Percentiles rank a stretch among this genome's conserved stretches.
Conservation (phyloP, 352 stramenopile species). For the Pythium myriotylum region DNA sequence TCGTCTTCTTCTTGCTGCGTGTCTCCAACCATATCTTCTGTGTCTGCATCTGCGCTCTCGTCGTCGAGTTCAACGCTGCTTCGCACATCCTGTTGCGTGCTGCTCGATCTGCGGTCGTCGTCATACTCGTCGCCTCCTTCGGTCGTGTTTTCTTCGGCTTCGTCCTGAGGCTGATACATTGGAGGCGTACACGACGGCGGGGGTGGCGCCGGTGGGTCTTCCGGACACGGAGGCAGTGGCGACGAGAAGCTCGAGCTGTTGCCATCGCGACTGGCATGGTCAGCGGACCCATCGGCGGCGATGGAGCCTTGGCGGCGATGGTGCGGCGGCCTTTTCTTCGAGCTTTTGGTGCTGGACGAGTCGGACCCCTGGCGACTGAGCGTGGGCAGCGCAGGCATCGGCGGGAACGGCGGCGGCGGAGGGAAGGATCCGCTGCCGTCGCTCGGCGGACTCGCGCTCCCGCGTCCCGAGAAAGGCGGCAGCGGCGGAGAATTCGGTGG, state of each 20-base stretch:
- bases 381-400: slow-evolving; percentile 25
- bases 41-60: slow-evolving; percentile 27
- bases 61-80: slow-evolving; percentile 21
- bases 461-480: slow-evolving; percentile 11
- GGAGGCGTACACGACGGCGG: slow-evolving; percentile 66
- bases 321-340: slow-evolving; percentile 1
- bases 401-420: slow-evolving; percentile 28
- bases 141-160: slow-evolving; percentile 49
- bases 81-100: slow-evolving; percentile 17
- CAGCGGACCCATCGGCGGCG: neutral
- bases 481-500: slow-evolving; percentile 24
- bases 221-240: slow-evolving; percentile 69
- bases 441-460: slow-evolving; percentile 21
- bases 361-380: slow-evolving; percentile 12
- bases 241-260: slow-evolving; percentile 73
- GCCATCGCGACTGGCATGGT: slow-evolving; percentile 10
- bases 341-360: slow-evolving; percentile 5
- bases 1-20: slow-evolving; percentile 28
- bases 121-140: slow-evolving; percentile 49
- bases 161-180: slow-evolving; percentile 66
- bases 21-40: slow-evolving; percentile 23
- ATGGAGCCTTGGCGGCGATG: neutral
- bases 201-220: slow-evolving; percentile 62
- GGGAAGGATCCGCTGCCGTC: slow-evolving; percentile 16
- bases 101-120: slow-evolving; percentile 37